These are phyloP conservation scores for Globisporangium perplexum DNA, from an alignment of 352 stramenopile genomes.

Conservation along the genomic window DNA sequence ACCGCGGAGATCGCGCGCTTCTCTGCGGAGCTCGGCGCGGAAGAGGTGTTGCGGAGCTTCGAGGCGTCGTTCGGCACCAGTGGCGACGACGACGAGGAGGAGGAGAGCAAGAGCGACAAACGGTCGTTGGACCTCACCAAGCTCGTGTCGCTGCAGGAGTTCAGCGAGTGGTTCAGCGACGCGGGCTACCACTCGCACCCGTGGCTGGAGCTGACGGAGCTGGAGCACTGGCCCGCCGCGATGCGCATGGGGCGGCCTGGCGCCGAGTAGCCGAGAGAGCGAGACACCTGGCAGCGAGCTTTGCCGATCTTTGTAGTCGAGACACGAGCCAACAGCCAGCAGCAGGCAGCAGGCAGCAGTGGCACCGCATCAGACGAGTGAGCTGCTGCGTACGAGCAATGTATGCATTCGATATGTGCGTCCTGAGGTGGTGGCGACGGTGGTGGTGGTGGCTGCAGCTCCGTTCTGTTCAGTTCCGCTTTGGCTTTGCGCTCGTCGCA, in stretches of 20 bases:
- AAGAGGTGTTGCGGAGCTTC: slow-evolving; percentile 65
- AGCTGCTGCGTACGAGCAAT: slow-evolving; percentile 1
- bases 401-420: slow-evolving; percentile 10
- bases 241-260: slow-evolving; percentile 53
- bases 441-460: background rate
- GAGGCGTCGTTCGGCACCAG: slow-evolving; percentile 12
- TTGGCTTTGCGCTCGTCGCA: slow-evolving; percentile 7
- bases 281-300: background rate
- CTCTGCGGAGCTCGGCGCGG: slow-evolving; percentile 59
- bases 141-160: slow-evolving; percentile 51
- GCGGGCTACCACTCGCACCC: slow-evolving; percentile 53
- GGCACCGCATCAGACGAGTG: background rate
- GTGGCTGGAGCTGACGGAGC: slow-evolving; percentile 76
- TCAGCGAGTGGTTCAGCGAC: slow-evolving; percentile 75
- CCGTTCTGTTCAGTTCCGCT: slow-evolving; percentile 16
- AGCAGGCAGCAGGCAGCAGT: background rate
- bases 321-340: background rate
- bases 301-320: slow-evolving; percentile 7
- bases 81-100: slow-evolving; percentile 15
- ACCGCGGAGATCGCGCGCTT: slow-evolving; percentile 66
- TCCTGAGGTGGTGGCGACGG: background rate
- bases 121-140: slow-evolving; percentile 27
- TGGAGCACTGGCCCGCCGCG: slow-evolving; percentile 71
- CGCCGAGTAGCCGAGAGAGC: background rate
- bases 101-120: slow-evolving; percentile 20